Percentiles rank a stretch among this genome's conserved stretches.
These are phyloP conservation scores for Corchorus olitorius DNA, from an alignment of 345 rosid species.

Conservation along the genomic window DNA sequence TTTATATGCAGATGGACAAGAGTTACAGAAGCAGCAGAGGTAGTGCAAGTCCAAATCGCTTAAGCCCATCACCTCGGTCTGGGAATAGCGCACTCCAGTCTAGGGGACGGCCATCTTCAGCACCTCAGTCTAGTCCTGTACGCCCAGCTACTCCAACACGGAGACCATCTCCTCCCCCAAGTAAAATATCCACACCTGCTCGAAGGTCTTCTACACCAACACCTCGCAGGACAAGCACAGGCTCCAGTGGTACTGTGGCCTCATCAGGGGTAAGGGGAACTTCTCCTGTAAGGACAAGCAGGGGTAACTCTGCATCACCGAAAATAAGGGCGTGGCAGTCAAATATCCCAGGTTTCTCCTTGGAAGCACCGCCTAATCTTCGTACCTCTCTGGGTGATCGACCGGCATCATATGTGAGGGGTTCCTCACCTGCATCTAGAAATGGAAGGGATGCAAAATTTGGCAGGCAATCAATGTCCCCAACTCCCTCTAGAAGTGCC, in stretches of 20 bases:
- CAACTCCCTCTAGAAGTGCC: conserved; percentile 87
- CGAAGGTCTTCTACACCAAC: conserved; percentile 82
- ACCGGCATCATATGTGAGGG: conserved; percentile 92
- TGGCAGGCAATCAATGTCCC: conserved; percentile 92
- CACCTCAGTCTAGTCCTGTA: conserved; percentile 69
- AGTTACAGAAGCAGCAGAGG: conserved; percentile 89
- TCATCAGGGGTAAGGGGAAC: conserved; percentile 64
- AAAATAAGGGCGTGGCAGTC: conserved; percentile 91
- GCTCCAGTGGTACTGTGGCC: conserved; percentile 41
- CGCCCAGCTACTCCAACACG: conserved; percentile 65
- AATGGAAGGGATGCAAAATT: conserved; percentile 67
- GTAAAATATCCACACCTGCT: conserved; percentile 58
- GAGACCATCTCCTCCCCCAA: conserved; percentile 77
- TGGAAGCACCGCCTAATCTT: conserved; percentile 98
- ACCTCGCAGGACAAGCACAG: conserved; percentile 71
- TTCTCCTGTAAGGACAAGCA: conserved; percentile 67
- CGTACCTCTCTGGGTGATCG: conserved; percentile 94
- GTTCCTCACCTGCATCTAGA: conserved; percentile 96
- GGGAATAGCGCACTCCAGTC: conserved; percentile 61
- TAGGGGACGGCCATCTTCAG: conserved; percentile 84
- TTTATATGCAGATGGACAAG: conserved; percentile 78
- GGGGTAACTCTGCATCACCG: conserved; percentile 93
- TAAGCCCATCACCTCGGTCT: conserved; percentile 87
- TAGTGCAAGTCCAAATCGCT: conserved; percentile 94
- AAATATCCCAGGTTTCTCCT: conserved; percentile 89